phyloP scores from a whole-genome alignment of 371 early-diverging fungal species.

The Mortierella sp. region DNA sequence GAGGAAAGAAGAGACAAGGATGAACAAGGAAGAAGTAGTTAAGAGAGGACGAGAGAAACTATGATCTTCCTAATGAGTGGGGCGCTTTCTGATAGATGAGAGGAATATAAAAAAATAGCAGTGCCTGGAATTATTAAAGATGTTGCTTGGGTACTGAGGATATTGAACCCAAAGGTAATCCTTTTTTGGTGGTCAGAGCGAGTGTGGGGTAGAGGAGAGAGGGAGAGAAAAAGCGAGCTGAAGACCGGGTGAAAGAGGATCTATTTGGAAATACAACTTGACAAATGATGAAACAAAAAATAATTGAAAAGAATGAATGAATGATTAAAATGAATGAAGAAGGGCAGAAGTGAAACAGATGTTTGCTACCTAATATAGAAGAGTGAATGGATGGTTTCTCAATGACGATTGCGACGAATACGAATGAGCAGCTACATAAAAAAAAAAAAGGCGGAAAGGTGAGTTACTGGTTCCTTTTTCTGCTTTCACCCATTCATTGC shows the following conservation, averaged over 20 bases:
- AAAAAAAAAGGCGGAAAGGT: not conserved
- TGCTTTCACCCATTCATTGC: not conserved
- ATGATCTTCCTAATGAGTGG: not conserved
- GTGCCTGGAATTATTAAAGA: not conserved
- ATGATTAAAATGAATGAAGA: slow-evolving; percentile 8
- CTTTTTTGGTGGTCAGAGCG: not conserved
- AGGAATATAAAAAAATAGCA: no score
- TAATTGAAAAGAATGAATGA: not conserved
- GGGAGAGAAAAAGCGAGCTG: not conserved
- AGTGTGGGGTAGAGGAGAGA: not conserved
- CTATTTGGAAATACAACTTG: not conserved
- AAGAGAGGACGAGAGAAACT: not conserved
- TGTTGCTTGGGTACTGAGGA: not conserved
- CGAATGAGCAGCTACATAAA: not conserved
- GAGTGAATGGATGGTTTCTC: not conserved
- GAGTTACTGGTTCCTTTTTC: not conserved
- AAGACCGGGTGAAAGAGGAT: not conserved
- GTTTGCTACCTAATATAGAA: no score
- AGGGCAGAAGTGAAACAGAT: not conserved
- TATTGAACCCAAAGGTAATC: not conserved
- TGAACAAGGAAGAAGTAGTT: not conserved
- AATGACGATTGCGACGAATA: not conserved
- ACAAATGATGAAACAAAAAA: not conserved
- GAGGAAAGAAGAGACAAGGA: not conserved
- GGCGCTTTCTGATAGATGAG: no score